Evolutionary conservation across 2,329 filamentous ascomycete genomes (phyloP).

Genomic region (Monilinia aucupariae): DNA sequence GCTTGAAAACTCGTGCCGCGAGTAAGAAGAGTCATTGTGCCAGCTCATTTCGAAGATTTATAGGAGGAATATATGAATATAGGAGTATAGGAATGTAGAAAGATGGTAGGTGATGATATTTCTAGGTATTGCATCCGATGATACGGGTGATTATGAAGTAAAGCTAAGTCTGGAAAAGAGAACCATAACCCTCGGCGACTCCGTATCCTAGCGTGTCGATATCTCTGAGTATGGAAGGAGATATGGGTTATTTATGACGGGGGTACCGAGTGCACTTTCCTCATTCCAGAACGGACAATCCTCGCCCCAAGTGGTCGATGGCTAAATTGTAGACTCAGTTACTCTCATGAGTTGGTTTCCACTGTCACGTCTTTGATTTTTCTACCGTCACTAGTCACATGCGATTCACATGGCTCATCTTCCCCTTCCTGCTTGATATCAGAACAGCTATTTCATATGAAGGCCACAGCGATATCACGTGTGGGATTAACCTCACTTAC

Average conservation of each 20-base stretch:
- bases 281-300: not conserved
- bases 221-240: not conserved
- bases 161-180: not conserved
- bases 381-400: not conserved
- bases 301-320: not conserved
- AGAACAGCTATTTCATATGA: not conserved
- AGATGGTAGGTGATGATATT: conserved; percentile 7
- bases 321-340: not conserved
- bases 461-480: conserved; percentile 1
- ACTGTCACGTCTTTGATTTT: not conserved
- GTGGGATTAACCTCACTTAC: conserved; percentile 2
- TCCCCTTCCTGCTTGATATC: not conserved
- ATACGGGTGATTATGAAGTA: not conserved
- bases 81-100: conserved; percentile 2
- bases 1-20: conserved; percentile 10
- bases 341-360: not conserved
- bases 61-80: conserved; percentile 3
- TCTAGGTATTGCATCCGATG: conserved; percentile 2
- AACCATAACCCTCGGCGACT: not conserved
- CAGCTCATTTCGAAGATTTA: conserved; percentile 7
- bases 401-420: not conserved
- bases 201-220: not conserved
- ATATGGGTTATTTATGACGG: not conserved
- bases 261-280: not conserved
- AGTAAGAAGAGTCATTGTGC: conserved; percentile 8